phyloP scores from a whole-genome alignment of 495 filamentous ascomycete species.

The Aspergillus bridgeri region DNA sequence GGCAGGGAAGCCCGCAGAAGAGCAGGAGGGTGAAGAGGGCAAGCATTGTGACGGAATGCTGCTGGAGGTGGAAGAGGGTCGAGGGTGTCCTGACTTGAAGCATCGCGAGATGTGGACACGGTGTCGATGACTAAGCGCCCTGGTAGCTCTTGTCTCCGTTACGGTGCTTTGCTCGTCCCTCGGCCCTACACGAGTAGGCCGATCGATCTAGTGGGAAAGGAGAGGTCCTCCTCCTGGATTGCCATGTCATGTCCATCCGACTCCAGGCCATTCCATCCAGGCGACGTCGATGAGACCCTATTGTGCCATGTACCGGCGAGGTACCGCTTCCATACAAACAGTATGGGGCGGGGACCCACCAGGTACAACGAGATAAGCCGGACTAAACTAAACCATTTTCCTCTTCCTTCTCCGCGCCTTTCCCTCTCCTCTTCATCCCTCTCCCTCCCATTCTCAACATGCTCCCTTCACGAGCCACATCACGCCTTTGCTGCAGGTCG shows the following conservation, averaged over 20 bases:
- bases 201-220: no score
- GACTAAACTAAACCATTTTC: slow-evolving; percentile 9
- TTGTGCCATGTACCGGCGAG: background rate
- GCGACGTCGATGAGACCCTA: background rate
- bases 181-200: no score
- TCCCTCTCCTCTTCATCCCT: slow-evolving; percentile 2
- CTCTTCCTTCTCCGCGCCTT: slow-evolving; percentile 7
- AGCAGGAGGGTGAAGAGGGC: slow-evolving; percentile 29
- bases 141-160: background rate
- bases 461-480: slow-evolving; percentile 28
- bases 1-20: slow-evolving; percentile 29
- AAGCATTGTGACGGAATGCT: background rate
- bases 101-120: background rate
- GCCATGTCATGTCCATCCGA: background rate
- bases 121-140: background rate
- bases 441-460: slow-evolving; percentile 19
- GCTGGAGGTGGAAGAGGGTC: background rate
- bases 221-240: no score
- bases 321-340: background rate
- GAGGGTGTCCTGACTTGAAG: background rate
- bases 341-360: background rate
- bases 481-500: slow-evolving; percentile 20
- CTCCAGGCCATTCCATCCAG: background rate
- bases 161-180: no score
- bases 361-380: background rate